Base-by-base conservation (phyloP, 148 eudicot genomes). In the Agrostemma githago region DNA sequence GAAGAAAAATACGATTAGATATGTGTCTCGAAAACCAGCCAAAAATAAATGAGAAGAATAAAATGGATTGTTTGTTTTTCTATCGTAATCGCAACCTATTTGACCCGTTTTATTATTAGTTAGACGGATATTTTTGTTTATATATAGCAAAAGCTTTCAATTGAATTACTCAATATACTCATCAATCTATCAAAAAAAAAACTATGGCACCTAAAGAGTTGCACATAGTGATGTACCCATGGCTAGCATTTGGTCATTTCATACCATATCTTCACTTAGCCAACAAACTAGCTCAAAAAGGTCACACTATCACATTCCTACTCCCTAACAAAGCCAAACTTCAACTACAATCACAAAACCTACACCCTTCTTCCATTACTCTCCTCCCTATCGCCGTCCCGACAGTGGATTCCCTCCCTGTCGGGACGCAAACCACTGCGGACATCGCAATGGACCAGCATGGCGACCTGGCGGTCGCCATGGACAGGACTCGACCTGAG, bases 201-300 rank as follows among this genome's bases (percentile, higher is more conserved):
- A 44, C 51, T 10, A 44, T 6, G 34, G 34, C 34, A 26, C 16
- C 6, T 8, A 71, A 53, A 71, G 74, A 71, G 37, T 26, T 26
- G 34, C 41, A 41, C 39, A 72, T 72, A 17, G 75, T 72, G 6
- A 72, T 72, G 75, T 72, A 8, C 56, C 75, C 75, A 54, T 71
- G 62, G 62, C 46, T 71, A 12, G 73, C 73, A 14, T 71, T 53
- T 54, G 73, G 73, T 14, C 75, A 72, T 42, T 59, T 72, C 48
- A 72, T 59, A 2, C 75, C 75, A 42, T 72, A 40, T 56, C 66
- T 72, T 40, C 66, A 72, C 34, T 53, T 72, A 46, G 16, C 75
- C 2, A 72, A 72, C 67, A 72, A 72, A 21, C 75, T 72, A 12
- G 66, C 75, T 5, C 54, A 59, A 4, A 41, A 72, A 8, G 67